phyloP scores from a whole-genome alignment of 768 basidiomycete genomes.

The Pholiota conissans region DNA sequence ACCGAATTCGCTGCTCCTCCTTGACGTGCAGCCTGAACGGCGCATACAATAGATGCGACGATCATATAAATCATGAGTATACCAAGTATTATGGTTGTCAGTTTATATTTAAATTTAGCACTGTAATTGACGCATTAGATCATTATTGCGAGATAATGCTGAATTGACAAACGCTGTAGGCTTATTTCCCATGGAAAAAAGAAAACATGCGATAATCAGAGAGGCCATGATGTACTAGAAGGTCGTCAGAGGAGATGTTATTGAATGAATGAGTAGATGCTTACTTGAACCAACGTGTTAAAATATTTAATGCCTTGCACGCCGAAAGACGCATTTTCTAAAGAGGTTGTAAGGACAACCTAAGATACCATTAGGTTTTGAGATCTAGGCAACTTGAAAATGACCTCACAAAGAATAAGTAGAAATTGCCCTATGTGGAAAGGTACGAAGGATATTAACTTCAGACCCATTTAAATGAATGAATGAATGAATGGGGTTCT shows the following conservation, averaged over 20 bases:
- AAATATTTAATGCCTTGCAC: constrained; percentile 67
- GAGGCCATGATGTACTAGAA: constrained; percentile 79
- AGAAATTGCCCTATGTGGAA: constrained; percentile 80
- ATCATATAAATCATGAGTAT: constrained; percentile 83
- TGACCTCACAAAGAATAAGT: constrained; percentile 82
- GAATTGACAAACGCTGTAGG: constrained; percentile 67
- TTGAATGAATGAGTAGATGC: neutral
- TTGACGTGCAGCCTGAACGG: constrained; percentile 67
- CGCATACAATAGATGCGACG: constrained; percentile 78
- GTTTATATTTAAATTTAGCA: constrained; percentile 83
- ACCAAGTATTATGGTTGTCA: constrained; percentile 71
- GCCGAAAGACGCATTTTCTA: constrained; percentile 73
- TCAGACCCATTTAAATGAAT: neutral
- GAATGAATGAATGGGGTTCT: constrained; percentile 27
- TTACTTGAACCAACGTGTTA: constrained; percentile 75
- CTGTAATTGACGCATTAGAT: constrained; percentile 31
- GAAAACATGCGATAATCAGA: constrained; percentile 84
- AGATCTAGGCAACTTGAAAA: neutral
- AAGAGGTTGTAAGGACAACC: constrained; percentile 86
- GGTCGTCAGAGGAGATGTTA: constrained; percentile 5
- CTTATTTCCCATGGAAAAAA: constrained; percentile 95
- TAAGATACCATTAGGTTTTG: constrained; percentile 24
- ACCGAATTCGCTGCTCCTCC: constrained; percentile 65
- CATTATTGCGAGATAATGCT: neutral
- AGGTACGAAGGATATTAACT: neutral